Conservation (phyloP, 768 basidiomycete species). For the Phylloporus sp. region DNA sequence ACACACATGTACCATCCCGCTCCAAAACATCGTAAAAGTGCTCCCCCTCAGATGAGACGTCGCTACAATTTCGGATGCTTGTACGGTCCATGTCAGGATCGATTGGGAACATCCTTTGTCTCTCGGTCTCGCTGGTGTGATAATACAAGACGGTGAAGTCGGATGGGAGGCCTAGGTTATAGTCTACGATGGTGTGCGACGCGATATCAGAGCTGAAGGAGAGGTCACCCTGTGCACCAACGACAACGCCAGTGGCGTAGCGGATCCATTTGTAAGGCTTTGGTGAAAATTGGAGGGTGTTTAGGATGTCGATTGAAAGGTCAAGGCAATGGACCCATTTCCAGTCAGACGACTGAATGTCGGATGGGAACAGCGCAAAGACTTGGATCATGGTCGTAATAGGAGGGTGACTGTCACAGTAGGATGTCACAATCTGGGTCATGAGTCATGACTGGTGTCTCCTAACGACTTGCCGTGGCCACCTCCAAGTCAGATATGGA, state of each 20-base stretch:
- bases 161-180: neutral
- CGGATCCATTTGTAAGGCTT: slow-evolving; percentile 7
- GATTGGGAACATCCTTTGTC: neutral
- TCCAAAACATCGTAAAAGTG: neutral
- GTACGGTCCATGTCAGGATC: neutral
- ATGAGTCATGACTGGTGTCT: too few relatives aligned
- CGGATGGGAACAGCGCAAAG: neutral
- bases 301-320: neutral
- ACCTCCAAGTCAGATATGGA: too few relatives aligned
- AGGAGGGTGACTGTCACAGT: too few relatives aligned
- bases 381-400: too few relatives aligned
- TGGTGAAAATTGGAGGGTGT: neutral
- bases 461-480: too few relatives aligned
- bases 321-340: neutral
- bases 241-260: slow-evolving; percentile 2
- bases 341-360: neutral
- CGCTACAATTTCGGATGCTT: neutral
- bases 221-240: slow-evolving; percentile 1
- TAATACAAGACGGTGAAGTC: neutral
- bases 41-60: neutral
- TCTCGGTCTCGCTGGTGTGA: neutral
- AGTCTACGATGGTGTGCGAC: neutral
- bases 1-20: neutral
- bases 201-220: neutral
- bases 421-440: too few relatives aligned